These are phyloP conservation scores for Kodamaea sp. DNA, from an alignment of 1,139 yeast genomes.

Conservation along the genomic window DNA sequence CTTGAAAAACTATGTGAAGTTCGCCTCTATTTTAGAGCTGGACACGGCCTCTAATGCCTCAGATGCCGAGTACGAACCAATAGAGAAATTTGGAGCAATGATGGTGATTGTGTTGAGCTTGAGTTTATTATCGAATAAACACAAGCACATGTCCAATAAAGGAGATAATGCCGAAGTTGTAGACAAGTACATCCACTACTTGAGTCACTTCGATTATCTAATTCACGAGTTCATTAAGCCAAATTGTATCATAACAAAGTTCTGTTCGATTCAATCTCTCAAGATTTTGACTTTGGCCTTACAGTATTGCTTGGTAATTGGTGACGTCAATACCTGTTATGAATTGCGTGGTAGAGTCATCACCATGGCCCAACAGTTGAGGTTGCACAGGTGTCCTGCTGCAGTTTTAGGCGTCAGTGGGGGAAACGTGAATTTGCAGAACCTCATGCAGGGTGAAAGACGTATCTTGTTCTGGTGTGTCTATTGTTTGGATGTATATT, in stretches of 20 bases:
- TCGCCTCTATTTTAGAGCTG: slow-evolving; percentile 43
- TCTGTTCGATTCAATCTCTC: slow-evolving; percentile 67
- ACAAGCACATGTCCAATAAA: slow-evolving; percentile 16
- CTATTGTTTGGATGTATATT: slow-evolving; percentile 73
- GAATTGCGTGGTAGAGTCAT: slow-evolving; percentile 74
- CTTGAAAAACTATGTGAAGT: slow-evolving; percentile 54
- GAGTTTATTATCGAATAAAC: slow-evolving; percentile 51
- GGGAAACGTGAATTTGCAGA: slow-evolving; percentile 50
- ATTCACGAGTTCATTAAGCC: slow-evolving; percentile 56
- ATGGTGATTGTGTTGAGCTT: slow-evolving; percentile 59
- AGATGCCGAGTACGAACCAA: slow-evolving; percentile 27
- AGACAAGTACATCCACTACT: slow-evolving; percentile 24
- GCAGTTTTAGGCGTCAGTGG: slow-evolving; percentile 60
- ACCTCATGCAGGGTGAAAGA: slow-evolving; percentile 74
- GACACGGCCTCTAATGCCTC: slow-evolving; percentile 10
- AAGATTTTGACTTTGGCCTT: slow-evolving; percentile 70
- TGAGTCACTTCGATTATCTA: slow-evolving; percentile 51
- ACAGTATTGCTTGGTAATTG: slow-evolving; percentile 70
- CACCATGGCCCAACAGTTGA: slow-evolving; percentile 82
- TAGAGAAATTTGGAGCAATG: slow-evolving; percentile 63
- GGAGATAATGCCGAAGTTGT: slow-evolving; percentile 14
- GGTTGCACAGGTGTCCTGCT: slow-evolving; percentile 86
- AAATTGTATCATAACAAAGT: slow-evolving; percentile 51
- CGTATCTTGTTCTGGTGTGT: slow-evolving; percentile 84
- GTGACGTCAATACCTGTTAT: slow-evolving; percentile 74